Conservation (phyloP, 2,329 filamentous ascomycete genomes). For the Diaporthe sp. region DNA sequence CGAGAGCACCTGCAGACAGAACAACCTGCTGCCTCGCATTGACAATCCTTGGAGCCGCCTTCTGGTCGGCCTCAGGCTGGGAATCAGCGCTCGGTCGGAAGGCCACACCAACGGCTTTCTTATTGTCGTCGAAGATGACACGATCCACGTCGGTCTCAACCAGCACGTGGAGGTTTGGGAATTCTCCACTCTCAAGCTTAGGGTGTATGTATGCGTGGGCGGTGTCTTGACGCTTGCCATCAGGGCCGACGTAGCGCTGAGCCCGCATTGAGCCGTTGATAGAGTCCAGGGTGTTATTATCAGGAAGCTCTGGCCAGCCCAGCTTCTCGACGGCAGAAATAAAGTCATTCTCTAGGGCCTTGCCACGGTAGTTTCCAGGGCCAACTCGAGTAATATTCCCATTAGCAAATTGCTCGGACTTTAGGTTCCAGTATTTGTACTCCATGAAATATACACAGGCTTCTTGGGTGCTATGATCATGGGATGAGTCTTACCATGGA, state of each 20-base stretch:
- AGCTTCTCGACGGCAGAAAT: constrained; percentile 59
- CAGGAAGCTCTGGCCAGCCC: constrained; percentile 62
- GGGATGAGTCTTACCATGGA: neutral
- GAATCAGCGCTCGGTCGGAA: constrained; percentile 59
- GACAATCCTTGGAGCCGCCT: no score
- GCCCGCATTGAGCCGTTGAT: constrained; percentile 48
- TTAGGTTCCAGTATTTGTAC: neutral
- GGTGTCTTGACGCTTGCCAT: constrained; percentile 66
- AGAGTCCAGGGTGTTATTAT: constrained; percentile 61
- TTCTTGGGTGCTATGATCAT: constrained; percentile 61
- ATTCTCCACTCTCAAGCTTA: constrained; percentile 58
- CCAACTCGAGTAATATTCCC: neutral
- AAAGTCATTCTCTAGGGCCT: constrained; percentile 57
- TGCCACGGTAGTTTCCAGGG: neutral
- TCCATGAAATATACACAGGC: neutral
- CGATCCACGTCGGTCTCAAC: constrained; percentile 65
- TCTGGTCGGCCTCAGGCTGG: constrained; percentile 42
- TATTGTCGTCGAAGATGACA: constrained; percentile 63
- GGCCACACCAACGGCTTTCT: constrained; percentile 62
- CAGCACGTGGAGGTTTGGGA: constrained; percentile 66
- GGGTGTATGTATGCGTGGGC: constrained; percentile 67
- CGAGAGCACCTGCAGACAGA: no score
- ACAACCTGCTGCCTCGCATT: no score
- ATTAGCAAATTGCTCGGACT: neutral
- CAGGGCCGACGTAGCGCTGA: constrained; percentile 47